Percentiles rank a stretch among this genome's conserved stretches.
These are phyloP conservation scores for Coix lacrymajobi DNA, from an alignment of 176 grass and related monocot genomes.

Conservation along the genomic window DNA sequence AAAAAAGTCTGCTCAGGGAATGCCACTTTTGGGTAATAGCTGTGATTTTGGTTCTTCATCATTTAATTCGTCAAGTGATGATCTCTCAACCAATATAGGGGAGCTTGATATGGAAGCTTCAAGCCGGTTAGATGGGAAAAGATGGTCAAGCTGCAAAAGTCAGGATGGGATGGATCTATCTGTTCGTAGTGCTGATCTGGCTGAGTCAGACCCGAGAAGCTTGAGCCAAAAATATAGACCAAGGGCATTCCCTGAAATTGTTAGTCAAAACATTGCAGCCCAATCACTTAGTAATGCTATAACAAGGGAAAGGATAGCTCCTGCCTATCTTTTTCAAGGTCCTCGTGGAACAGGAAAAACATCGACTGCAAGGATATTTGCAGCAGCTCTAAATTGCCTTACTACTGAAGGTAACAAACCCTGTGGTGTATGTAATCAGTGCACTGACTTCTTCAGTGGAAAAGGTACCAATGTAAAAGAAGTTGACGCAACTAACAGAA, in stretches of 20 bases:
- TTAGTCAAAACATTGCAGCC: slow-evolving; percentile 73
- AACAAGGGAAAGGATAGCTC: slow-evolving; percentile 66
- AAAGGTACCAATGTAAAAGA: slow-evolving; percentile 47
- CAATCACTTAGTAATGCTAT: slow-evolving; percentile 83
- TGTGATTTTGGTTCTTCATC: slow-evolving; percentile 59
- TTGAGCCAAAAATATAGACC: slow-evolving; percentile 81
- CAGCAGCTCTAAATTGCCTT: slow-evolving; percentile 62
- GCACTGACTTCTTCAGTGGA: slow-evolving; percentile 41
- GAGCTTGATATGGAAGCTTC: slow-evolving; percentile 87
- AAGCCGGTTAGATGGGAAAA: slow-evolving; percentile 77
- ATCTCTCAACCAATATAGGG: slow-evolving; percentile 72
- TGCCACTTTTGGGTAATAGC: slow-evolving; percentile 48
- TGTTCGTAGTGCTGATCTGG: slow-evolving; percentile 24
- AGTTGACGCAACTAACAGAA: slow-evolving; percentile 75
- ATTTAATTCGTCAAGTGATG: slow-evolving; percentile 75
- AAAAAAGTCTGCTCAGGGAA: slow-evolving; percentile 51
- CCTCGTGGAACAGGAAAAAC: slow-evolving; percentile 93
- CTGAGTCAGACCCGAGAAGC: slow-evolving; percentile 47
- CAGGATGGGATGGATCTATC: slow-evolving; percentile 44
- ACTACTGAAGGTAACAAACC: slow-evolving; percentile 61
- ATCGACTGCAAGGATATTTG: slow-evolving; percentile 68
- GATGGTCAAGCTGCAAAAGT: slow-evolving; percentile 94
- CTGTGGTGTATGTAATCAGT: slow-evolving; percentile 69
- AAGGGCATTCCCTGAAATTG: slow-evolving; percentile 62
- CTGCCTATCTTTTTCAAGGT: slow-evolving; percentile 90